phyloP scores from a whole-genome alignment of 768 basidiomycete species.

The Tremella mesenterica region DNA sequence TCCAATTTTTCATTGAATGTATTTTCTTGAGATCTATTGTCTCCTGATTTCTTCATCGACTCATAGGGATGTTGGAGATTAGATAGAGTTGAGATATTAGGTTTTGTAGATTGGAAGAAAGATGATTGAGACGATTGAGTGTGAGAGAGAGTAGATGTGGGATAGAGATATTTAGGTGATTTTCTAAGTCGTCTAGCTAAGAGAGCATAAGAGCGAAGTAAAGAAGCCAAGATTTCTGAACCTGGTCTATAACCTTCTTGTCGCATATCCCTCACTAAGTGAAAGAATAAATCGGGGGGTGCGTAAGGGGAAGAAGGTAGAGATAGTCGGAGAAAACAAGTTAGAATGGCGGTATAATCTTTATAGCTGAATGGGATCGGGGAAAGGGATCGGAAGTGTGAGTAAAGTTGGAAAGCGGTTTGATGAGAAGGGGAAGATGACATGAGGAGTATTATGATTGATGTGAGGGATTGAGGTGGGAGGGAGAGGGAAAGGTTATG shows the following conservation, averaged over 20 bases:
- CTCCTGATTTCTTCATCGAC: background rate
- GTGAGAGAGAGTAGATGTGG: too few relatives aligned
- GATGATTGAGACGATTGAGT: too few relatives aligned
- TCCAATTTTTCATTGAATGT: too few relatives aligned
- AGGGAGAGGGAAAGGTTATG: too few relatives aligned
- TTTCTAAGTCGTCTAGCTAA: conserved; percentile 23
- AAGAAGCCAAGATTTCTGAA: conserved; percentile 57
- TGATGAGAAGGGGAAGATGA: conserved; percentile 52
- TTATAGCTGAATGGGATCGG: conserved; percentile 47
- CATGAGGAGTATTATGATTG: conserved; percentile 61
- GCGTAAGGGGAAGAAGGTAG: conserved; percentile 49
- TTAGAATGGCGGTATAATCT: conserved; percentile 59
- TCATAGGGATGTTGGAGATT: too few relatives aligned
- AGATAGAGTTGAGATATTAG: too few relatives aligned
- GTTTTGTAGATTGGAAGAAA: too few relatives aligned
- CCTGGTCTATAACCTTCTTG: conserved; percentile 55
- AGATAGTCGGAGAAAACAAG: conserved; percentile 56
- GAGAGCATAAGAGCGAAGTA: conserved; percentile 49
- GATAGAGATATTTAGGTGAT: background rate
- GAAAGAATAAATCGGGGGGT: conserved; percentile 56
- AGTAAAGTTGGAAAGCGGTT: conserved; percentile 60
- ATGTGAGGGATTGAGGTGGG: conserved; percentile 39
- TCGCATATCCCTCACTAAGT: conserved; percentile 73
- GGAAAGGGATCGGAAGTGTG: conserved; percentile 40
- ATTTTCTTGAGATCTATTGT: background rate